Percentiles rank a stretch among this genome's conserved stretches.
Evolutionary conservation across 2,329 filamentous ascomycete species (phyloP).

Genomic region (Fusarium sp.): DNA sequence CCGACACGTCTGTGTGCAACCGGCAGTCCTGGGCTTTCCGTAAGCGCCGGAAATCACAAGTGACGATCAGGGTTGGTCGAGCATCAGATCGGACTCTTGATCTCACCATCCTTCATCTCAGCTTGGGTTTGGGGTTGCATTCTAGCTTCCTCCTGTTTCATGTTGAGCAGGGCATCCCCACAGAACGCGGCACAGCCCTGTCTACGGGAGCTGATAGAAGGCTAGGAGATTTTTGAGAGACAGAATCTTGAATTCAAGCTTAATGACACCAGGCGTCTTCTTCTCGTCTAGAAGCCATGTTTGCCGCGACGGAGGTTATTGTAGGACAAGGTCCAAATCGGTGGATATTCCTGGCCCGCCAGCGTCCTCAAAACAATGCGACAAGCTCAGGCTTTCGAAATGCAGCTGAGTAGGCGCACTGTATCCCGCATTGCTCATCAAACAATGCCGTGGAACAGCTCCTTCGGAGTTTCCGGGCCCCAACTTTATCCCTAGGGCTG

Average conservation of each 20-base stretch:
- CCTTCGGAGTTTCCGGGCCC: background rate
- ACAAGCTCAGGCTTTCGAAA: background rate
- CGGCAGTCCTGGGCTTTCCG: background rate
- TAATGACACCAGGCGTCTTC: background rate
- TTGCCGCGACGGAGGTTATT: background rate
- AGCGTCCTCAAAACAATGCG: background rate
- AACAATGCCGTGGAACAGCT: background rate
- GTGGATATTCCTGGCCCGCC: background rate
- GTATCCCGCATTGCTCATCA: background rate
- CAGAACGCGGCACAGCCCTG: background rate
- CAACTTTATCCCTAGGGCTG: background rate
- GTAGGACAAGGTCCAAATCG: background rate
- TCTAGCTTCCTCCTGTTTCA: slow-evolving; percentile 1
- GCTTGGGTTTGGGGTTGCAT: background rate
- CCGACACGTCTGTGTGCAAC: background rate
- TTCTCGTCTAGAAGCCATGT: background rate
- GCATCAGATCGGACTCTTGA: background rate
- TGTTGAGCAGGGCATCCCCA: background rate
- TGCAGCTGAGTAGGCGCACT: background rate
- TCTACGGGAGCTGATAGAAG: background rate
- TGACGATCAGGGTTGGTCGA: background rate
- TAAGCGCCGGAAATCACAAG: background rate
- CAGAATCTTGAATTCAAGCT: background rate
- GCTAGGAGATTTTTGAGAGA: background rate
- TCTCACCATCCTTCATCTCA: background rate